Percentiles rank a stretch among this genome's conserved stretches.
Evolutionary conservation across 2,329 filamentous ascomycete species (phyloP).

Genomic region (Pleomassaria siparia): DNA sequence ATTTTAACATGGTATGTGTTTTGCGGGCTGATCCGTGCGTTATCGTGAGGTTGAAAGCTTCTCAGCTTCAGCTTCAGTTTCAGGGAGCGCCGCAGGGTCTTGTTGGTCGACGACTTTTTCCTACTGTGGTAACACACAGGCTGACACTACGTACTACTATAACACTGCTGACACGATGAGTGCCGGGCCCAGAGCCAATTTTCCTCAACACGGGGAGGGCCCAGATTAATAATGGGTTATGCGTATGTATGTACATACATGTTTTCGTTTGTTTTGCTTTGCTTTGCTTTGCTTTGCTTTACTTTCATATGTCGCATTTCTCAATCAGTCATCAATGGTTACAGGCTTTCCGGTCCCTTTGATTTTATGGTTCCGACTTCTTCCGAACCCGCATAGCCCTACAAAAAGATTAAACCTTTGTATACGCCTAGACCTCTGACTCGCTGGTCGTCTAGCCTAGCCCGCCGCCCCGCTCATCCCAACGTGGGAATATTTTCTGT

Average conservation of each 20-base stretch:
- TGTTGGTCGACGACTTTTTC: too few species aligned
- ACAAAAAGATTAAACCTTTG: too few species aligned
- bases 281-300: too few species aligned
- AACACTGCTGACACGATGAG: neutral
- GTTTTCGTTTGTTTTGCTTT: too few species aligned
- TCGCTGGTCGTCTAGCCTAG: neutral
- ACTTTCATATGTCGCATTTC: too few species aligned
- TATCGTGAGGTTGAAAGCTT: slow-evolving; percentile 4
- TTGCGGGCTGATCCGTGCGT: slow-evolving; percentile 12
- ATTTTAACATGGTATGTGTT: slow-evolving; percentile 19
- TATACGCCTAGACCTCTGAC: slow-evolving; percentile 2
- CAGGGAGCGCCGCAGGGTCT: too few species aligned
- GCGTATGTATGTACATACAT: too few species aligned
- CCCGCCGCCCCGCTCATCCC: neutral
- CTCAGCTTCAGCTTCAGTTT: neutral
- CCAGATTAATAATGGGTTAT: too few species aligned
- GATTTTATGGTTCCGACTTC: slow-evolving; percentile 11
- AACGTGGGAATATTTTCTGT: slow-evolving; percentile 19
- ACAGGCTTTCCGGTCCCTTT: neutral
- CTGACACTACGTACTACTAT: neutral
- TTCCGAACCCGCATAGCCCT: too few species aligned
- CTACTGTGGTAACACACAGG: too few species aligned
- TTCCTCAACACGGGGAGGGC: too few species aligned
- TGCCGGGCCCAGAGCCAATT: neutral
- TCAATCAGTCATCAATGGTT: too few species aligned